Evolutionary conservation across 768 basidiomycete species (phyloP), one percentile per base, ranked within the genome.

Genomic region (Dioszegia crocea): DNA sequence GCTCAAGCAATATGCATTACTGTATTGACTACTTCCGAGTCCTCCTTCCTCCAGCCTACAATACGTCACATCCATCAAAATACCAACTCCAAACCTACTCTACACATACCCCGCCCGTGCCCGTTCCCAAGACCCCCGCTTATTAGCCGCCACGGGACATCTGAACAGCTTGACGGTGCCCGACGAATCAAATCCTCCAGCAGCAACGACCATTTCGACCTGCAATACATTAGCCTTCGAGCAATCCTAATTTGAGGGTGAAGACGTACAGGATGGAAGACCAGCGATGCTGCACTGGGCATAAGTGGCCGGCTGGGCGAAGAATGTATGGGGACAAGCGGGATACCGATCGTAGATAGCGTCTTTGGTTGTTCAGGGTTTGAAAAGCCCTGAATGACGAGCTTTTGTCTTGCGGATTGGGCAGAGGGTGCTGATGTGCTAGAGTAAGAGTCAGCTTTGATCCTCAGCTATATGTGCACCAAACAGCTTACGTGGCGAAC

Each of bases 401-500:
- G 63, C 16, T 51, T 49, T 43, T 76, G 75, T 14, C 64, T 58
- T 6, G 66, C 66, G 0, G 68, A 64, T 36, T 73, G 73, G 1
- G 61, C 58, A 2, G 67, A 56, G 9, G 64, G 55, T 2, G 70
- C 69, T n/a, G 67, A 65, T 17, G 71, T 66, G 11, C 71, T 62
- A 56, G n/a, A n/a, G n/a, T 41, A 33, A 8, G 49, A 26, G 27
- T 41, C 40, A 23, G 23, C 4, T 27, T 2, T n/a, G 26, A 6
- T 4, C 6, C n/a, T 33, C 39, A 44, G 44, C 30, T 31, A 41
- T 10, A 33, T 48, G 12, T 21, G 2, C 27, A 26, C 41, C 39
- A 38, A 49, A 61, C 8, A 27, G 49, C 88, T 76, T 73, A 94
- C 91, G 84, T 83, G 23, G 89, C 91, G 74, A 94, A 89, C 17